Percentiles rank a stretch among this genome's conserved stretches.
Evolutionary conservation across 2,329 filamentous ascomycete genomes (phyloP).

Genomic region (Penicillium psychrosexuale): DNA sequence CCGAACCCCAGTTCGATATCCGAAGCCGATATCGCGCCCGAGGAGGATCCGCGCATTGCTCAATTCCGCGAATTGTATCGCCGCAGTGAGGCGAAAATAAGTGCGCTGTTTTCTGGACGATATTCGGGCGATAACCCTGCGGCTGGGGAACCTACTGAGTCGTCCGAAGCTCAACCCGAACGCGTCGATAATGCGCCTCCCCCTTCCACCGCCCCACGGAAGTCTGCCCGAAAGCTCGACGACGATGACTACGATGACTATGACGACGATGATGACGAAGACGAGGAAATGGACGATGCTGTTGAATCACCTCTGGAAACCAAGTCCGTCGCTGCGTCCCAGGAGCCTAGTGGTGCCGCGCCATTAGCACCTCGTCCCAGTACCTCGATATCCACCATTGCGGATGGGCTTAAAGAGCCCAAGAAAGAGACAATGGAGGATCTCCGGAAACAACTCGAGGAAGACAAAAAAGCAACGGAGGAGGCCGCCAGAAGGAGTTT

Average conservation of each 20-base stretch:
- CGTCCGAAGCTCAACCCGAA: slow-evolving; percentile 28
- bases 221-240: slow-evolving; percentile 70
- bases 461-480: slow-evolving; percentile 85
- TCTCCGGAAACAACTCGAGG: slow-evolving; percentile 87
- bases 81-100: slow-evolving; percentile 72
- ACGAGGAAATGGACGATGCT: slow-evolving; percentile 53
- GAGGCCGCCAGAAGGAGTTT: slow-evolving; percentile 87
- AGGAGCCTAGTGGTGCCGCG: slow-evolving; percentile 60
- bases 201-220: slow-evolving; percentile 47
- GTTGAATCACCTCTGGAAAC: slow-evolving; percentile 51
- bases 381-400: slow-evolving; percentile 61
- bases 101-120: slow-evolving; percentile 64
- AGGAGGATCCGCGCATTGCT: slow-evolving; percentile 66
- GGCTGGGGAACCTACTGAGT: slow-evolving; percentile 49
- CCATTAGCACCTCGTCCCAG: slow-evolving; percentile 67
- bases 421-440: slow-evolving; percentile 72
- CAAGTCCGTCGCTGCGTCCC: slow-evolving; percentile 51
- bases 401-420: slow-evolving; percentile 55
- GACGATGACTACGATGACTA: slow-evolving; percentile 72
- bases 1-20: slow-evolving; percentile 48
- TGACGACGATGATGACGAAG: slow-evolving; percentile 61
- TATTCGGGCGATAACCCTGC: slow-evolving; percentile 30
- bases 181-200: slow-evolving; percentile 51
- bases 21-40: slow-evolving; percentile 57
- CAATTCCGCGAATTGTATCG: slow-evolving; percentile 76